phyloP scores from a whole-genome alignment of 148 eudicot species.

The Dianthus caryophyllus region DNA sequence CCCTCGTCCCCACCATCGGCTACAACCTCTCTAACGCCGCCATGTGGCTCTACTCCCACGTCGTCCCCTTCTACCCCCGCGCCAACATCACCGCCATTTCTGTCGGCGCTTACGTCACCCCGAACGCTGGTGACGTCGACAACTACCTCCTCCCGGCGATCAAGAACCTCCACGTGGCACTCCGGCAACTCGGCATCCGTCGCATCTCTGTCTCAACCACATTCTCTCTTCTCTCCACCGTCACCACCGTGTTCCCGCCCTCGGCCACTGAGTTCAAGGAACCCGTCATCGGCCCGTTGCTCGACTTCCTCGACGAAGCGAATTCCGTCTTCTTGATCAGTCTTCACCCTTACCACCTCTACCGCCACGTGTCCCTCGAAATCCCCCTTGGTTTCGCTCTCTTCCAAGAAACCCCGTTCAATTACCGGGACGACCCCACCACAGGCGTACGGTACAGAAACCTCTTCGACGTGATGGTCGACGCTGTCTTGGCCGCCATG shows the following conservation, averaged over 20 bases:
- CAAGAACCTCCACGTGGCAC: slow-evolving; percentile 41
- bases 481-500: slow-evolving; percentile 55
- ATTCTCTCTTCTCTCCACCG: slow-evolving; percentile 40
- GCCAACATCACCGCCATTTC: slow-evolving; percentile 56
- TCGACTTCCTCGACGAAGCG: slow-evolving; percentile 50
- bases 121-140: slow-evolving; percentile 25
- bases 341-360: slow-evolving; percentile 54
- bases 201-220: slow-evolving; percentile 62
- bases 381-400: slow-evolving; percentile 65
- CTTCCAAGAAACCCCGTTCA: slow-evolving; percentile 49
- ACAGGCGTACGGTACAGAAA: slow-evolving; percentile 83
- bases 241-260: slow-evolving; percentile 64
- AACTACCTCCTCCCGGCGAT: slow-evolving; percentile 50
- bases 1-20: slow-evolving; percentile 47
- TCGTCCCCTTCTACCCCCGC: slow-evolving; percentile 90
- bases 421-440: slow-evolving; percentile 57
- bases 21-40: slow-evolving; percentile 53
- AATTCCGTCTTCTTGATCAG: slow-evolving; percentile 60
- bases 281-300: slow-evolving; percentile 54
- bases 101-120: slow-evolving; percentile 43
- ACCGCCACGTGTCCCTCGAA: slow-evolving; percentile 28
- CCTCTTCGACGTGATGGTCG: slow-evolving; percentile 74
- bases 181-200: slow-evolving; percentile 47
- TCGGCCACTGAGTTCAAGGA: slow-evolving; percentile 58
- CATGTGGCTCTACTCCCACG: slow-evolving; percentile 49